These are phyloP conservation scores for Ustilago tritici DNA, from an alignment of 1,284 basidiomycete genomes.

Conservation along the genomic window DNA sequence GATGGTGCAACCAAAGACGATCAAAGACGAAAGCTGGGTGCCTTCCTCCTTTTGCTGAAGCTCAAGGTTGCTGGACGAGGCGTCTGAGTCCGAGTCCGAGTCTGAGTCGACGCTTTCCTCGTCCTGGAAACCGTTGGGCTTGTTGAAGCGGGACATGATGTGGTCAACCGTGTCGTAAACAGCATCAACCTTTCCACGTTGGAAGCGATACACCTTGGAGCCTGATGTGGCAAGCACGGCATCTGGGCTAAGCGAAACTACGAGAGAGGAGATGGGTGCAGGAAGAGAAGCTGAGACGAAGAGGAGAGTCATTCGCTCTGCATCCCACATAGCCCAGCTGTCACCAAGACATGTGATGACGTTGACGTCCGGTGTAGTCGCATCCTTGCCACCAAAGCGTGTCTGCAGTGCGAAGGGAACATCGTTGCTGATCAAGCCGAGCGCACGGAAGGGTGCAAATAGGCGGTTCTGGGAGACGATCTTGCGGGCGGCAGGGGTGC, in stretches of 20 bases:
- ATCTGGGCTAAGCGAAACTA: constrained; percentile 80
- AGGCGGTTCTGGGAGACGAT: constrained; percentile 71
- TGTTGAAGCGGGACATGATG: constrained; percentile 37
- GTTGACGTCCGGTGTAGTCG: constrained; percentile 74
- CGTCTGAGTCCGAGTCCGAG: constrained; percentile 24
- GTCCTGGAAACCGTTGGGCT: constrained; percentile 18
- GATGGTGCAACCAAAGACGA: constrained; percentile 66
- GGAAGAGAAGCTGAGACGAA: constrained; percentile 91
- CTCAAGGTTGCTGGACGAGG: constrained; percentile 15
- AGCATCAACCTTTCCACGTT: constrained; percentile 85
- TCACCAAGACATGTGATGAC: constrained; percentile 89
- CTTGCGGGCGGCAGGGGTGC: constrained; percentile 18
- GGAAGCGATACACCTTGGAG: constrained; percentile 79
- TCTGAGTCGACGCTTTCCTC: constrained; percentile 18
- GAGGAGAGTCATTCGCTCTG: constrained; percentile 87
- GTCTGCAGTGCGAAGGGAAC: constrained; percentile 87
- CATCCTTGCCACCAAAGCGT: constrained; percentile 85
- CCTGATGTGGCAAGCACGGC: constrained; percentile 86
- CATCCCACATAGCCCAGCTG: constrained; percentile 97
- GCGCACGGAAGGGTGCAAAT: constrained; percentile 93
- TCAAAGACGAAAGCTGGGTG: constrained; percentile 46
- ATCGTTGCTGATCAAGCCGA: constrained; percentile 91
- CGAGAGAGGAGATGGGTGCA: constrained; percentile 80
- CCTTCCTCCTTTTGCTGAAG: constrained; percentile 14
- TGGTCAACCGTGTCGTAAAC: constrained; percentile 48